Base-by-base conservation (phyloP, 441 rosid genomes). In the Pelargonium cotyledonis region DNA sequence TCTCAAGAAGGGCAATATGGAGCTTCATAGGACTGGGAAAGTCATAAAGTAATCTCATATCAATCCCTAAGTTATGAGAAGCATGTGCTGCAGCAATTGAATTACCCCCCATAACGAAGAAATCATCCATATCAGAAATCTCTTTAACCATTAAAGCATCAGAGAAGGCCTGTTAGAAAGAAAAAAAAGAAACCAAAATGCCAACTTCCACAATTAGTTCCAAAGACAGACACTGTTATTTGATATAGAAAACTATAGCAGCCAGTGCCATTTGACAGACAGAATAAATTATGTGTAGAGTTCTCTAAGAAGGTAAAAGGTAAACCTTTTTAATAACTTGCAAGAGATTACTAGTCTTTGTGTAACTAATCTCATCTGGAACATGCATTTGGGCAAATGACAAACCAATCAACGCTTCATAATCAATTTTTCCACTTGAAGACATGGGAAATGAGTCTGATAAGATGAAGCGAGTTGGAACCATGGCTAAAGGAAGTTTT, bases 401-500 rank as follows among this genome's bases (percentile, higher is more conserved):
- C 69, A 83, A 75, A 70, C 80, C 67, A 57, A 73, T 78, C 75
- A 94, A 83, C 35, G 63, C 78, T 67, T 83, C 76, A 85, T 88
- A 87, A 79, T 94, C 91, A 79, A 88, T 80, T 85, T 94, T 94
- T 76, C 99, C 99, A 82, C 85, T 84, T n/a, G 83, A 78, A 79
- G 94, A 82, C 75, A 73, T 66, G 15, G 99, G 97, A 76, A 84
- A 66, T 4, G 90, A 81, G 63, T 89, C 86, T 58, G 78, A 66
- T 49, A 83, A 76, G 65, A 83, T 26, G 73, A 87, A 82, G 63
- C 61, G 83, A 64, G 71, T 83, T 43, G 99, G 97, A 78, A 91
- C 77, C 96, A 90, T 88, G 60, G 81, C 86, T 60, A 70, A 23
- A 76, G 97, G 86, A 73, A 94, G 83, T 77, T 80, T 91, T 16